Conservation (phyloP, 1,284 basidiomycete genomes). For the Ceratobasidium papillatum region DNA sequence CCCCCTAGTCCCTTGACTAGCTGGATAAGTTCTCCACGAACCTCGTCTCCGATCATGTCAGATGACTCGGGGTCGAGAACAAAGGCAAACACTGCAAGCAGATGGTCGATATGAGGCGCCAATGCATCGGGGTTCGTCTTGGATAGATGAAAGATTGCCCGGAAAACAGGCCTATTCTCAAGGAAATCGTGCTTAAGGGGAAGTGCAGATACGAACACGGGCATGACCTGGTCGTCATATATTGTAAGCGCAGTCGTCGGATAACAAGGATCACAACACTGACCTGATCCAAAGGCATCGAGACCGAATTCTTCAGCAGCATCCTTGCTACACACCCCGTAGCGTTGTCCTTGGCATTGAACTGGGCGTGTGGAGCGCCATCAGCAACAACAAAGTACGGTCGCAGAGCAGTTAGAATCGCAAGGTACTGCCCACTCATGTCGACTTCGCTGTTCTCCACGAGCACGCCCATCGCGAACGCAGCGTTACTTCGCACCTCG, state of each 20-base stretch:
- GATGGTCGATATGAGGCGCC: conserved; percentile 79
- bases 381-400: conserved; percentile 81
- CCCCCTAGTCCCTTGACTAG: conserved; percentile 79
- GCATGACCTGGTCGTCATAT: conserved; percentile 67
- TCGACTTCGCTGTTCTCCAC: conserved; percentile 89
- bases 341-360: conserved; percentile 96
- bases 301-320: conserved; percentile 82
- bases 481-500: conserved; percentile 96
- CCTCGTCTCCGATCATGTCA: conserved; percentile 83
- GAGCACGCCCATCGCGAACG: conserved; percentile 92
- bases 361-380: conserved; percentile 66
- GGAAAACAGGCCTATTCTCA: conserved; percentile 91
- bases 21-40: conserved; percentile 75
- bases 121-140: conserved; percentile 75
- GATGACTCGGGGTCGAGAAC: conserved; percentile 78
- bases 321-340: conserved; percentile 91
- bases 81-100: conserved; percentile 84
- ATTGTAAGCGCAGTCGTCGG: neutral
- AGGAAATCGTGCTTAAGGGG: conserved; percentile 90
- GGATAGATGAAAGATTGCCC: conserved; percentile 90
- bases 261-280: neutral
- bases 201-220: conserved; percentile 82
- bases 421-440: conserved; percentile 83
- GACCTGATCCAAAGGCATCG: conserved; percentile 85
- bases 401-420: conserved; percentile 80